Base-by-base conservation (phyloP, 768 basidiomycete species). In the Fomitopsis pulvina region DNA sequence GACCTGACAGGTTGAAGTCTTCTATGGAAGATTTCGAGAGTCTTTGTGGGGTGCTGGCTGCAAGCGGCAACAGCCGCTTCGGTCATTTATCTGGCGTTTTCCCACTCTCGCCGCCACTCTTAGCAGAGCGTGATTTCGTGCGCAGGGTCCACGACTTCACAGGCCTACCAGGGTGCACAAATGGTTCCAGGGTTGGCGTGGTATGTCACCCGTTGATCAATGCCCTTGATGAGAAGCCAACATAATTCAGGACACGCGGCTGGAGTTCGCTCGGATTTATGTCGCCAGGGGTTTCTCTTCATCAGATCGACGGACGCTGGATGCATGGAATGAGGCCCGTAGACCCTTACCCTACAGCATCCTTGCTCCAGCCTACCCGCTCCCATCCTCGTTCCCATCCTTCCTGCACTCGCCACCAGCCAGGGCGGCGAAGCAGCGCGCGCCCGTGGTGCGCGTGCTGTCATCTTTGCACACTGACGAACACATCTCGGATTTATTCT, bases 211-310 rank as follows among this genome's bases (percentile, higher is more conserved):
- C 28, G 18, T 21, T 16, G 14, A 16, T 27, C 44, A 42, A 43
- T 30, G 41, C 12, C 4, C 18, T n/a, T 27, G 14, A 20, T 8
- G 11, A 12, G n/a, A 14, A n/a, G 28, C 25, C 37, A 10, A 20
- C 28, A 20, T 12, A n/a, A 39, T 45, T 38, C 45, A 54, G 51
- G 24, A 28, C 26, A 43, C 30, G 27, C 45, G 41, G 49, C 30
- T 56, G 50, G 27, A 46, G 14, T 79, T 71, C 57, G 63, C 75
- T 37, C 70, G 76, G 30, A 57, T 74, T 29, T 76, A 81, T 48
- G 77, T 87, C 41, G 76, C 78, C 2, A 73, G 87, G 54, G 86
- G 85, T 2, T 73, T 87, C 56, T 68, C 76, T 7, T 54, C 65
- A 22, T 50, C 61, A 4, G 65, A 67, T 16, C 56, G 70, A 18